These are phyloP conservation scores for Blakeslea trispora DNA, from an alignment of 371 early-diverging fungal species.

Conservation along the genomic window DNA sequence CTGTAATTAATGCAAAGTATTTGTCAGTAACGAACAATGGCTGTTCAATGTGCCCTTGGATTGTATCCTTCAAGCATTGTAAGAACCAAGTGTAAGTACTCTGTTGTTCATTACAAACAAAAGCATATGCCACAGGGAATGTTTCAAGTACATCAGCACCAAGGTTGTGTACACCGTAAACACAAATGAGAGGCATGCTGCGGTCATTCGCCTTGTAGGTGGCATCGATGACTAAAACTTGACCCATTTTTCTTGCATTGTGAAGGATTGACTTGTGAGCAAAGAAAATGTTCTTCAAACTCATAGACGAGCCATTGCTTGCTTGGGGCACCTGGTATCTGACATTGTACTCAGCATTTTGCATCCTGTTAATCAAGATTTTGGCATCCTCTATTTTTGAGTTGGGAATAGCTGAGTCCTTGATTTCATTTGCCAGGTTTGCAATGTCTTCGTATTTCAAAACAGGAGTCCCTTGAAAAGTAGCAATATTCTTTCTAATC, in stretches of 20 bases:
- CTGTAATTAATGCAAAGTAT: background rate
- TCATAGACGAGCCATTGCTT: background rate
- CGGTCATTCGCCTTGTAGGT: background rate
- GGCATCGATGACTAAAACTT: slow-evolving; percentile 4
- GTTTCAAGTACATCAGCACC: background rate
- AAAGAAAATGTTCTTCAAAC: background rate
- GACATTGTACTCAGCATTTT: background rate
- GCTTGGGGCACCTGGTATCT: background rate
- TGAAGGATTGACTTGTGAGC: background rate
- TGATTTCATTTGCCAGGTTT: too few species aligned
- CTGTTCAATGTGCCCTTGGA: background rate
- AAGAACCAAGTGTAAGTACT: slow-evolving; percentile 1
- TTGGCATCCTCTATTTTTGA: too few species aligned
- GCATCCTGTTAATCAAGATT: too few species aligned
- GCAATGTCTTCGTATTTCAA: too few species aligned
- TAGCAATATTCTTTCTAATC: too few species aligned
- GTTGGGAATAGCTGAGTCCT: too few species aligned
- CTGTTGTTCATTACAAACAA: slow-evolving; percentile 1
- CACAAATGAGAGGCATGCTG: slow-evolving; percentile 1
- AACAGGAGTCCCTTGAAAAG: too few species aligned
- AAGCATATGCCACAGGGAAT: slow-evolving; percentile 2
- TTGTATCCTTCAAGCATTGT: background rate
- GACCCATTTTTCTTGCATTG: background rate
- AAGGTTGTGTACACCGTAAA: background rate
- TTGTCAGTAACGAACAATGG: slow-evolving; percentile 1